A percentile compares a stretch with the other conserved stretches of the same genome.
Evolutionary conservation across 768 basidiomycete species (phyloP).

Genomic region (Auricularia sp.): DNA sequence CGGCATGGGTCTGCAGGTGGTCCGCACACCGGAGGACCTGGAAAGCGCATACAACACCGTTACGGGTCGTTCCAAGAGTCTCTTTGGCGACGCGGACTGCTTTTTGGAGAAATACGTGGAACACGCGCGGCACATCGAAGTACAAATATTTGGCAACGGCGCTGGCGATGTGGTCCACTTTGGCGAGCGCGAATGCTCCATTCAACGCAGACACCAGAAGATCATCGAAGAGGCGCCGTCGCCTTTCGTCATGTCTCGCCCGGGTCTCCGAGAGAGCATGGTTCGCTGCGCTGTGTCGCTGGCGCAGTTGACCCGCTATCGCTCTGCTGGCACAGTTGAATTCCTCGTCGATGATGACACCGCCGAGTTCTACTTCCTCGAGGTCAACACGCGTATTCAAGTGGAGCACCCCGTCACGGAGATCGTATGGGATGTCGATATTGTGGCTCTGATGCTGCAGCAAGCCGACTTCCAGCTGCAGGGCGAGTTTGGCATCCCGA

Average conservation of each 20-base stretch:
- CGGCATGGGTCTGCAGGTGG: slow-evolving; percentile 74
- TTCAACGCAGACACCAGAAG: slow-evolving; percentile 63
- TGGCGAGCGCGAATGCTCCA: slow-evolving; percentile 61
- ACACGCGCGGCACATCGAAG: slow-evolving; percentile 51
- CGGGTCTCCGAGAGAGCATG: slow-evolving; percentile 36
- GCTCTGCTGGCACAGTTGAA: slow-evolving; percentile 59
- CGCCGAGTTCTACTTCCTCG: slow-evolving; percentile 52
- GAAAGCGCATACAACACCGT: slow-evolving; percentile 93
- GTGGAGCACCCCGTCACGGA: slow-evolving; percentile 65
- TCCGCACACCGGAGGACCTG: slow-evolving; percentile 76
- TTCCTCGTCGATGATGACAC: slow-evolving; percentile 49
- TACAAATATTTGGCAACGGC: slow-evolving; percentile 66
- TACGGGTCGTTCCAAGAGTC: slow-evolving; percentile 52
- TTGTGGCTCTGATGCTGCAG: slow-evolving; percentile 54
- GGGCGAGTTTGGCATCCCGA: neutral
- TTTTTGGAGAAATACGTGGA: slow-evolving; percentile 53
- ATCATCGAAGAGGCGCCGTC: slow-evolving; percentile 62
- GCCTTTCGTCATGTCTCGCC: slow-evolving; percentile 38
- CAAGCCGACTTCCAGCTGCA: slow-evolving; percentile 37
- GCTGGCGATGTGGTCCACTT: slow-evolving; percentile 46
- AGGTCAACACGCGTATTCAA: slow-evolving; percentile 63
- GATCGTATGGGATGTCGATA: slow-evolving; percentile 30
- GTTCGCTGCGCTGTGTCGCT: slow-evolving; percentile 41
- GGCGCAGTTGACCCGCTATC: slow-evolving; percentile 40
- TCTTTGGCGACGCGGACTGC: slow-evolving; percentile 34